Evolutionary conservation across 164 flowering plant species (phyloP).

Genomic region (Aristolochia contorta): DNA sequence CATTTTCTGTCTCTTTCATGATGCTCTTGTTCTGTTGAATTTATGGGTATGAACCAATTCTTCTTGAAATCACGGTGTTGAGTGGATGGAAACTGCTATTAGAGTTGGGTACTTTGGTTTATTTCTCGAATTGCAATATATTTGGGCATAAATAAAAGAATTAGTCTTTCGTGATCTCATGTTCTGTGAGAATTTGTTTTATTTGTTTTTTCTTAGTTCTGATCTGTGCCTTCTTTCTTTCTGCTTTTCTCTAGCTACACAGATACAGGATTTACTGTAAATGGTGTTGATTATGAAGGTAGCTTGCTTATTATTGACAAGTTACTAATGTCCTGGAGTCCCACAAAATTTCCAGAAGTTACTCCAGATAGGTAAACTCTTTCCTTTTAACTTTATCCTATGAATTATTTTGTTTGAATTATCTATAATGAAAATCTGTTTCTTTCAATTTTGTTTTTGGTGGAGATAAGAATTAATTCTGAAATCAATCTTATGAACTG

Average conservation of each 20-base stretch:
- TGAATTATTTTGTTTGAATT: too few species aligned
- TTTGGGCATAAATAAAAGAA: neutral
- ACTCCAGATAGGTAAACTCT: constrained; percentile 52
- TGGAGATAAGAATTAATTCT: too few species aligned
- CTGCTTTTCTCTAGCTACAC: constrained; percentile 33
- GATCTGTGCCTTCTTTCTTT: neutral
- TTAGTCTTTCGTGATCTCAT: neutral
- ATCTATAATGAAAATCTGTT: neutral
- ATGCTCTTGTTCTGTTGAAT: neutral
- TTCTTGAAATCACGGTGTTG: neutral
- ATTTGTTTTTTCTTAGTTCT: neutral
- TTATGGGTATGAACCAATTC: neutral
- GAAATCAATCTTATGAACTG: too few species aligned
- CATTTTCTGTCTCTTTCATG: neutral
- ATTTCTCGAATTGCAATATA: neutral
- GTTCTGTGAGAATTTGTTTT: neutral
- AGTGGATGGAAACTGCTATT: neutral
- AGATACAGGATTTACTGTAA: constrained; percentile 75
- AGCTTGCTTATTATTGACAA: constrained; percentile 82
- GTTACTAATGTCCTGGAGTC: constrained; percentile 70
- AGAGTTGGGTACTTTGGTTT: neutral
- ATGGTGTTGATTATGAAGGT: constrained; percentile 75
- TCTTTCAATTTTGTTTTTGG: too few species aligned
- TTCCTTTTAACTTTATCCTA: neutral
- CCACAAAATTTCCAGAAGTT: constrained; percentile 62